A percentile compares a stretch with the other conserved stretches of the same genome.
Evolutionary conservation across 257 asterid genomes (phyloP).

Genomic region (Ophiorrhiza pumila): DNA sequence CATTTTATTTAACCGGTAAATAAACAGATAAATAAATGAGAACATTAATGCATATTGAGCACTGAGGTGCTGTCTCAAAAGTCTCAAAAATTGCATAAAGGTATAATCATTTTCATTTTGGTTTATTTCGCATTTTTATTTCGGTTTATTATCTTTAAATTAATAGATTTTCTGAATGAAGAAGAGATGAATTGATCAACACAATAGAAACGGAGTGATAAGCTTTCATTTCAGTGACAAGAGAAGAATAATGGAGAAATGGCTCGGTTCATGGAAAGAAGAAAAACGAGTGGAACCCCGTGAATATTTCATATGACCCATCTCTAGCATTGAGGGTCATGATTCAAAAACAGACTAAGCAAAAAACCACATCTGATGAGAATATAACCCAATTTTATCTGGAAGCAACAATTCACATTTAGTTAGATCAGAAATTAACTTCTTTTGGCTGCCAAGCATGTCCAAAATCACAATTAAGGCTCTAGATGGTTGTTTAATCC

Average conservation of each 20-base stretch:
- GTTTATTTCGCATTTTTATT: background rate
- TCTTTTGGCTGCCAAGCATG: constrained; percentile 1
- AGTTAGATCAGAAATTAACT: background rate
- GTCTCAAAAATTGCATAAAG: background rate
- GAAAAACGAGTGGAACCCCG: background rate
- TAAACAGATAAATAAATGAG: background rate
- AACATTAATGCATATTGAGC: background rate
- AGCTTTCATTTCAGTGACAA: background rate
- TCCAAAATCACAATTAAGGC: background rate
- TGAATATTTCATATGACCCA: background rate
- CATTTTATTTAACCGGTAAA: too few relatives aligned
- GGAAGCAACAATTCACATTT: background rate
- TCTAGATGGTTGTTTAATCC: background rate
- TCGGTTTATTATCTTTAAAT: background rate
- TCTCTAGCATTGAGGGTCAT: background rate
- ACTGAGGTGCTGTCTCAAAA: background rate
- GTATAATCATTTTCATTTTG: too few relatives aligned
- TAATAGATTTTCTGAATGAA: background rate
- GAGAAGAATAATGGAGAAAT: background rate
- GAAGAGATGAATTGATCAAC: background rate
- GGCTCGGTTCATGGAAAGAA: too few relatives aligned
- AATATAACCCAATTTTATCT: background rate
- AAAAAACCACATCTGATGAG: background rate
- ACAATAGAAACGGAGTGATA: background rate
- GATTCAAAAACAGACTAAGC: background rate